Conservation (phyloP, 805 yeast genomes). For the Lachancea sp. region DNA sequence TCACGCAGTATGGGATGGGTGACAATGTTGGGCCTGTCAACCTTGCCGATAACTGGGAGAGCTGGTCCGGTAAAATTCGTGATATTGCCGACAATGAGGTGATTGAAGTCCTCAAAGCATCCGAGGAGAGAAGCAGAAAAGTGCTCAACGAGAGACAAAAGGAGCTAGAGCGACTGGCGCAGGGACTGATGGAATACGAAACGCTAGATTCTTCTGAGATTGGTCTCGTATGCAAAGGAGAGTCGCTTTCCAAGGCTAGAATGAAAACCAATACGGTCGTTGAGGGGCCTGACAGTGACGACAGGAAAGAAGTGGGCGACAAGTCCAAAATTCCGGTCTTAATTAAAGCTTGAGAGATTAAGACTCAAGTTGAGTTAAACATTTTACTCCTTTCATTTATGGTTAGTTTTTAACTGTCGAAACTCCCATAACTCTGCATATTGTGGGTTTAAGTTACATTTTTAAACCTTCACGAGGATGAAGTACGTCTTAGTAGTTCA, state of each 20-base stretch:
- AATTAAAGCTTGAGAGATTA: constrained; percentile 22
- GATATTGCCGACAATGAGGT: constrained; percentile 93
- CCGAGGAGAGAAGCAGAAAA: constrained; percentile 74
- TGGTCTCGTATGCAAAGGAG: constrained; percentile 78
- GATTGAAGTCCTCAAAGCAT: constrained; percentile 59
- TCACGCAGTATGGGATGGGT: constrained; percentile 94
- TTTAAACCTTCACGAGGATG: constrained; percentile 2
- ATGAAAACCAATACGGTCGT: constrained; percentile 71
- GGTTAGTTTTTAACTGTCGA: neutral
- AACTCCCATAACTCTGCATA: constrained; percentile 2
- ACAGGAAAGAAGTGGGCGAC: constrained; percentile 34
- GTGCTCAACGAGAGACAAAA: constrained; percentile 53
- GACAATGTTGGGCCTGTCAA: constrained; percentile 88
- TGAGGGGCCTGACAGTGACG: constrained; percentile 45
- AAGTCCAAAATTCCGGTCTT: constrained; percentile 29
- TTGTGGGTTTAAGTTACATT: neutral
- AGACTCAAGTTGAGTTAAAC: neutral
- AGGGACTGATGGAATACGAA: constrained; percentile 91
- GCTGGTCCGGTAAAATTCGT: constrained; percentile 85
- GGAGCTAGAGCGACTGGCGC: constrained; percentile 83
- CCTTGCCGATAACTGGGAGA: constrained; percentile 85
- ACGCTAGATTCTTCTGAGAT: constrained; percentile 89
- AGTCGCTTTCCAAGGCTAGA: constrained; percentile 60
- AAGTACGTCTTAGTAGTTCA: constrained; percentile 1
- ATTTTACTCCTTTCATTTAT: neutral